Conservation (phyloP, 2,329 filamentous ascomycete genomes). For the Blastomyces percursus region DNA sequence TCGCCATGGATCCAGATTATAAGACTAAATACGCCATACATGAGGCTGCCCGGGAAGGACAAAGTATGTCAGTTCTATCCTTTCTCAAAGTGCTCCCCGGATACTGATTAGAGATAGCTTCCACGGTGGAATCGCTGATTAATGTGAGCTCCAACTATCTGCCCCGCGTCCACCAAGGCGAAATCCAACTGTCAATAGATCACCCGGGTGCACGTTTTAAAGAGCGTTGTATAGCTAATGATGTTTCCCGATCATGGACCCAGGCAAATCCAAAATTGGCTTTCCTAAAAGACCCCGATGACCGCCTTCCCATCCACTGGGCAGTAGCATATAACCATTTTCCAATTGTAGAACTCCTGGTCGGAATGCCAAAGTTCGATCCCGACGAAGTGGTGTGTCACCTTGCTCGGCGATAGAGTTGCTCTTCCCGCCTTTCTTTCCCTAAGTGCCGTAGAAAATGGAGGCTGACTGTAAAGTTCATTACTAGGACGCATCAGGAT, state of each 20-base stretch:
- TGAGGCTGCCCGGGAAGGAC: slow-evolving; percentile 74
- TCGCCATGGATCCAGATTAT: slow-evolving; percentile 32
- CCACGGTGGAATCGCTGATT: slow-evolving; percentile 62
- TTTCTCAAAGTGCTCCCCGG: background rate
- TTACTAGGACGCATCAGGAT: slow-evolving; percentile 37
- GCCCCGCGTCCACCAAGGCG: slow-evolving; percentile 5
- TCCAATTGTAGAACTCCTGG: slow-evolving; percentile 61
- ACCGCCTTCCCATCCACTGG: slow-evolving; percentile 88
- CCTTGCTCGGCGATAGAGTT: background rate
- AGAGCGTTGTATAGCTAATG: background rate
- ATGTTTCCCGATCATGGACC: background rate
- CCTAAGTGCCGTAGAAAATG: background rate
- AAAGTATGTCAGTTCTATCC: slow-evolving; percentile 46
- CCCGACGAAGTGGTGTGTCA: slow-evolving; percentile 59
- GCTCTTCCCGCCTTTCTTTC: background rate
- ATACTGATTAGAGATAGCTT: slow-evolving; percentile 40
- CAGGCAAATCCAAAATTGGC: slow-evolving; percentile 73
- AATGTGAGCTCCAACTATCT: slow-evolving; percentile 42
- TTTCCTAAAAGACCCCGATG: slow-evolving; percentile 66
- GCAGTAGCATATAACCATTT: slow-evolving; percentile 72
- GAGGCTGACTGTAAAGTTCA: background rate
- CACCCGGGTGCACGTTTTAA: background rate
- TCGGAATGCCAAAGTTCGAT: slow-evolving; percentile 64
- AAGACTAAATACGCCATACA: slow-evolving; percentile 70
- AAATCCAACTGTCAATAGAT: slow-evolving; percentile 3